Base-by-base conservation (phyloP, 2,329 filamentous ascomycete genomes). In the Nothopassalora personata region DNA sequence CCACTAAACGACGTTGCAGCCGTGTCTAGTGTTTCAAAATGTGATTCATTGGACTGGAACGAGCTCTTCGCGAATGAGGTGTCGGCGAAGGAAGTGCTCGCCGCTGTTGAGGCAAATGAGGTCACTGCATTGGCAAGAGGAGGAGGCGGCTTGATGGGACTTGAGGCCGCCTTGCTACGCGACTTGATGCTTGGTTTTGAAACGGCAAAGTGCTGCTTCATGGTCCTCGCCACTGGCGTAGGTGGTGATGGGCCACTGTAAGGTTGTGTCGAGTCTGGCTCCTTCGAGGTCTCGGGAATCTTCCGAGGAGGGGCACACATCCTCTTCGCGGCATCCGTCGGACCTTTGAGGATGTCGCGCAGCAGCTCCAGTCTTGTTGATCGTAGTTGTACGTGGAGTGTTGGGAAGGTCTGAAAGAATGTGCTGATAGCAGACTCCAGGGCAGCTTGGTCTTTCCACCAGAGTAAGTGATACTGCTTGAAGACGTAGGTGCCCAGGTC, bases 1-100 rank as follows among this genome's bases (percentile, higher is more conserved):
- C 58, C 55, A 19, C 57, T 60, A 15, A 64, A 63, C 1, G 63
- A 64, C 0, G 63, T 65, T 2, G 53, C 54, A 19, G 57, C 59
- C 19, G 64, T 66, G 1, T 60, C 46, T 15, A 53, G 53, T 8
- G 60, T 61, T n/a, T 27, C 58, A 15, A 45, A 15, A 28, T 23
- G 53, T 3, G 31, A 28, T 6, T 27, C 31, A 39, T 39, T 49
- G 10, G 61, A 60, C 51, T 52, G 57, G 30, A 62, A 61, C 5
- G 58, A 58, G 8, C 7, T 52, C 28, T 58, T 54, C 10, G 11
- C 53, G 19, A 65, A 65, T 0, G 61, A 65, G 10, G 10, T 10
- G 15, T 36, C 34, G 39, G 39, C 39, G n/a, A 43, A 43, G 9
- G 39, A 43, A 43, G 50, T 59, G 7, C 43, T 59, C 9, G 50